Evolutionary conservation across 192 early-diverging fungal species (phyloP).

Genomic region (Gamsiella multidivaricata): DNA sequence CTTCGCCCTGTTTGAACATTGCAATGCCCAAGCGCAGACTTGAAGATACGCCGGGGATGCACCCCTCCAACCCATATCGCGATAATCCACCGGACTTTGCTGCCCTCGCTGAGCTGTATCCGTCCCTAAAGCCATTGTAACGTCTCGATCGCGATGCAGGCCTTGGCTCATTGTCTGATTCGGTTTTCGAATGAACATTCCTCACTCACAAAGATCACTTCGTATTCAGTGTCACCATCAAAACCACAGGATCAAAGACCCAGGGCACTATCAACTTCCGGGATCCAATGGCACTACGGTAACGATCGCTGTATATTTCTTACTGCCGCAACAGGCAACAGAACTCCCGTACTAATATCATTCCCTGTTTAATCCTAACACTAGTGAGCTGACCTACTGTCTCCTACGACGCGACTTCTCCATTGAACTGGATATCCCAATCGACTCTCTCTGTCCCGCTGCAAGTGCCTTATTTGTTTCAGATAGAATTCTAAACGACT

Average conservation of each 20-base stretch:
- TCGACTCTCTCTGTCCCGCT: conserved; percentile 74
- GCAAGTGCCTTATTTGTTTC: conserved; percentile 48
- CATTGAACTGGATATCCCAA: conserved; percentile 73
- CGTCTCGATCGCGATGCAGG: too few species aligned
- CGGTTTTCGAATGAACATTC: too few species aligned
- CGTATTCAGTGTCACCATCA: conserved; percentile 22
- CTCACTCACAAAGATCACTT: neutral
- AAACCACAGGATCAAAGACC: neutral
- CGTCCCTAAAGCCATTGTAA: conserved; percentile 63
- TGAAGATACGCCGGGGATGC: conserved; percentile 58
- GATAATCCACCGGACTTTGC: conserved; percentile 67
- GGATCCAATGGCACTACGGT: conserved; percentile 70
- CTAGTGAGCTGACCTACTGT: conserved; percentile 69
- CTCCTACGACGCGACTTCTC: conserved; percentile 72
- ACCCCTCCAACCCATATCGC: conserved; percentile 67
- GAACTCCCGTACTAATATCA: neutral
- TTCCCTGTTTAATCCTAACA: neutral
- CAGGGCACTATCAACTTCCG: conserved; percentile 68
- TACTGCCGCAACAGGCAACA: too few species aligned
- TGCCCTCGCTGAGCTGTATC: conserved; percentile 58
- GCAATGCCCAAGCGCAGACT: conserved; percentile 40
- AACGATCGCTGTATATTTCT: too few species aligned
- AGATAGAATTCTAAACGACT: neutral
- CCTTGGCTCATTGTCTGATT: too few species aligned
- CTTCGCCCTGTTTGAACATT: neutral